phyloP scores from a whole-genome alignment of 225 moss, liverwort and hornwort genomes.

The Pleurozium schreberi region DNA sequence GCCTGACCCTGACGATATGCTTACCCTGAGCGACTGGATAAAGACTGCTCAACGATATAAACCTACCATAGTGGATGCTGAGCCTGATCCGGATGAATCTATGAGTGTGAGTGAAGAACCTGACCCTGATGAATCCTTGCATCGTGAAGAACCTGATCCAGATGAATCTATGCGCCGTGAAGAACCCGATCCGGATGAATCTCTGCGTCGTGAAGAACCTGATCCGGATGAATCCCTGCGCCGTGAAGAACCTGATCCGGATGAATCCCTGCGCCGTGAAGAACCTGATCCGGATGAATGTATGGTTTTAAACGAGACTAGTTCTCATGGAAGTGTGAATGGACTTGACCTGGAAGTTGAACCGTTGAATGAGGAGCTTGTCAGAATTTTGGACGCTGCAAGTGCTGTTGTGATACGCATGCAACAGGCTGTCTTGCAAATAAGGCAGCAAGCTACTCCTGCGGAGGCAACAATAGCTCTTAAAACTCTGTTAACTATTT shows the following conservation, averaged over 20 bases:
- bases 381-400: conserved; percentile 15
- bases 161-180: not conserved
- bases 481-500: conserved; percentile 15
- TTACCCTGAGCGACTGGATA: not conserved
- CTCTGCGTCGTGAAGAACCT: not conserved
- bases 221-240: not conserved
- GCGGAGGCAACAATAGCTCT: conserved; percentile 9
- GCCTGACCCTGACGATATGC: conserved; percentile 33
- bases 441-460: conserved; percentile 29
- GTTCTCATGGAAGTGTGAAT: not conserved
- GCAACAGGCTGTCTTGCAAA: conserved; percentile 14
- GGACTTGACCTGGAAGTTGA: not conserved
- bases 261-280: not conserved
- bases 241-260: conserved; percentile 14
- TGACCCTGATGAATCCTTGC: not conserved
- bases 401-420: conserved; percentile 15
- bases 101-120: not conserved
- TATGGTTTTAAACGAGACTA: not conserved
- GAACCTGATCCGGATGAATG: conserved; percentile 5
- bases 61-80: not conserved
- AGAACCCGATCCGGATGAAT: conserved; percentile 30
- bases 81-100: conserved; percentile 28
- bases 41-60: not conserved
- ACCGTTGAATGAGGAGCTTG: conserved; percentile 10
- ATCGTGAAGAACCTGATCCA: not conserved